phyloP scores from a whole-genome alignment of 164 flowering plant species.

The Dillenia suffruticosa region DNA sequence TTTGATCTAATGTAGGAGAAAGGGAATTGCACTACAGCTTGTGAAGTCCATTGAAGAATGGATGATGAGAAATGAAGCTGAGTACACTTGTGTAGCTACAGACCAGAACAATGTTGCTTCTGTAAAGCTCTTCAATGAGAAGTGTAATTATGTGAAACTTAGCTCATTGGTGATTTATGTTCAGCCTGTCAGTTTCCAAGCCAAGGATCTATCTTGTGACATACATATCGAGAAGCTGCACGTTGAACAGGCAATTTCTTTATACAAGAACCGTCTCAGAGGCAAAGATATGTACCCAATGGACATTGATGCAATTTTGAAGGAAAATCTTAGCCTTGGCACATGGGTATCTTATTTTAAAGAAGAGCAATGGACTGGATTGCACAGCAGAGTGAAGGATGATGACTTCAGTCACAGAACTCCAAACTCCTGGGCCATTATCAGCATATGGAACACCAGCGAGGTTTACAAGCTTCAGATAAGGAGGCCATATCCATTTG shows the following conservation, averaged over 20 bases:
- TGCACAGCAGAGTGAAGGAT: constrained; percentile 14
- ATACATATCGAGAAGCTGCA: constrained; percentile 36
- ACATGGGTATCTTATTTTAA: constrained; percentile 46
- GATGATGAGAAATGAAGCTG: constrained; percentile 38
- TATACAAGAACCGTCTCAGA: constrained; percentile 28
- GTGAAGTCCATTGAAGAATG: constrained; percentile 45
- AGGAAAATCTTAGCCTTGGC: constrained; percentile 42
- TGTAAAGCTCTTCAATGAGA: constrained; percentile 34
- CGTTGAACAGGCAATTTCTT: constrained; percentile 33
- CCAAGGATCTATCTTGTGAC: constrained; percentile 9
- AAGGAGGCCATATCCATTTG: constrained; percentile 22
- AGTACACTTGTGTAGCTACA: constrained; percentile 37
- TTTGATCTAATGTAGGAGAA: constrained; percentile 21
- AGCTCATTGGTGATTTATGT: constrained; percentile 32
- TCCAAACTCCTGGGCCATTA: constrained; percentile 46
- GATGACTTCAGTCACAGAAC: constrained; percentile 16
- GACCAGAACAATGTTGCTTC: constrained; percentile 46
- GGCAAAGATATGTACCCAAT: constrained; percentile 32
- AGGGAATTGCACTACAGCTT: constrained; percentile 41
- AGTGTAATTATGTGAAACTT: constrained; percentile 30
- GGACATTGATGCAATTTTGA: constrained; percentile 39
- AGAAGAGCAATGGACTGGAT: constrained; percentile 34
- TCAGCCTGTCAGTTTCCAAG: constrained; percentile 23
- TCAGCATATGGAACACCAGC: constrained; percentile 48
- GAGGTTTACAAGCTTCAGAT: constrained; percentile 37